Evolutionary conservation across 331 rosid genomes (phyloP).

Genomic region (Saraca asoca): DNA sequence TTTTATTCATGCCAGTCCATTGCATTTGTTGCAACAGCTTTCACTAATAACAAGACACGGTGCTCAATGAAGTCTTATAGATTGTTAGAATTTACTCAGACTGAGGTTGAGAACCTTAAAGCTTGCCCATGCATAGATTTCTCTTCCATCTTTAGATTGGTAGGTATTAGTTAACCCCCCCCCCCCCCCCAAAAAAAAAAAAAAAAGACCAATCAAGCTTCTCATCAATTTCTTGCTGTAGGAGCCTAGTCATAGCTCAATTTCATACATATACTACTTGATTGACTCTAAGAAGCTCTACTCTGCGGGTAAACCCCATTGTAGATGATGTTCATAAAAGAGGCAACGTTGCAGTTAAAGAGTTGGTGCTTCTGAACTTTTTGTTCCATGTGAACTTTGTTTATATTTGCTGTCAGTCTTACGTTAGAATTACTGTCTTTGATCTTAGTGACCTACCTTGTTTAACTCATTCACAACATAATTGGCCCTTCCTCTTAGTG

Average conservation of each 20-base stretch:
- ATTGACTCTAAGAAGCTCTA: neutral
- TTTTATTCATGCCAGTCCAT: too few species aligned
- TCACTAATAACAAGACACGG: too few species aligned
- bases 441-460: too few species aligned
- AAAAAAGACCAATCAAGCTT: too few species aligned
- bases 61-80: conserved; percentile 61
- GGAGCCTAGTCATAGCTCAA: neutral
- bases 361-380: conserved; percentile 45
- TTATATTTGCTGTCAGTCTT: neutral
- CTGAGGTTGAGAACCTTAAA: conserved; percentile 56
- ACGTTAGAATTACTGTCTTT: neutral
- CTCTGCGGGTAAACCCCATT: conserved; percentile 67
- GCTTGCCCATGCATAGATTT: conserved; percentile 85
- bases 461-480: too few species aligned
- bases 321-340: conserved; percentile 61
- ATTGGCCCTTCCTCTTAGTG: too few species aligned
- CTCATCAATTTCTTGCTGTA: too few species aligned
- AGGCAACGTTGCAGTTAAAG: conserved; percentile 68
- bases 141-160: conserved; percentile 63
- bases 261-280: neutral
- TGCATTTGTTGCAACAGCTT: too few species aligned
- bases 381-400: neutral
- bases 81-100: conserved; percentile 53
- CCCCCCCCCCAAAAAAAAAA: too few species aligned
- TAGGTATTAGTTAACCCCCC: conserved; percentile 30